A percentile compares a stretch with the other conserved stretches of the same genome.
Evolutionary conservation across 495 filamentous ascomycete genomes (phyloP).

Genomic region (Jackrogersella multiformis): DNA sequence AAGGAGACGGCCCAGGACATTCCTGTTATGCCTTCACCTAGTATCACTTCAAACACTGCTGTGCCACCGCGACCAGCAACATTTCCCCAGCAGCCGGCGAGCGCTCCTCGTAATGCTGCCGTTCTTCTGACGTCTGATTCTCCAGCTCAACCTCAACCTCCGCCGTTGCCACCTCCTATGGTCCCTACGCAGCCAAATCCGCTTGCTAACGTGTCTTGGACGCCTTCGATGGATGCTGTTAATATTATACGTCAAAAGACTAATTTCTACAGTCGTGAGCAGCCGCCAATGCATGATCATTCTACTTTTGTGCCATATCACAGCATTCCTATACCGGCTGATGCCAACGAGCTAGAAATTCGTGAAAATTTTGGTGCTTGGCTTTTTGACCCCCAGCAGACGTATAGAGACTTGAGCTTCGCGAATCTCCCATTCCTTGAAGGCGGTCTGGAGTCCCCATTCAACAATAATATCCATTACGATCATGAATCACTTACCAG

Average conservation of each 20-base stretch:
- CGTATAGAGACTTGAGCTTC: conserved; percentile 52
- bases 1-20: conserved; percentile 50
- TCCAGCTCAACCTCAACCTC: conserved; percentile 39
- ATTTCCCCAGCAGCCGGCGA: conserved; percentile 48
- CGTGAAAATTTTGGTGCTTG: conserved; percentile 59
- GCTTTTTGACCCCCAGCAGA: conserved; percentile 58
- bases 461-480: conserved; percentile 62
- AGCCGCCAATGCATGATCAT: conserved; percentile 47
- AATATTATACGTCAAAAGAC: conserved; percentile 57
- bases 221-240: conserved; percentile 50
- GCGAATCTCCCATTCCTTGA: conserved; percentile 57
- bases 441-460: conserved; percentile 59
- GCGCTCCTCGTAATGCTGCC: conserved; percentile 58
- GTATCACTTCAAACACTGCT: conserved; percentile 37
- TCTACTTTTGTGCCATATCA: conserved; percentile 49
- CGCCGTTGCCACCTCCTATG: conserved; percentile 41
- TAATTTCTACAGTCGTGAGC: conserved; percentile 53
- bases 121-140: conserved; percentile 57
- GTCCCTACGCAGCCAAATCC: conserved; percentile 38
- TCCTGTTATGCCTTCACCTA: conserved; percentile 44
- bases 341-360: conserved; percentile 46
- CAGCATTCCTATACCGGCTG: conserved; percentile 48
- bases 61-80: conserved; percentile 47
- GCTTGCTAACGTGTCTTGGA: conserved; percentile 43
- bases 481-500: conserved; percentile 65